Conservation (phyloP, 31 red algal species). For the Bonnemaisonia californica region DNA sequence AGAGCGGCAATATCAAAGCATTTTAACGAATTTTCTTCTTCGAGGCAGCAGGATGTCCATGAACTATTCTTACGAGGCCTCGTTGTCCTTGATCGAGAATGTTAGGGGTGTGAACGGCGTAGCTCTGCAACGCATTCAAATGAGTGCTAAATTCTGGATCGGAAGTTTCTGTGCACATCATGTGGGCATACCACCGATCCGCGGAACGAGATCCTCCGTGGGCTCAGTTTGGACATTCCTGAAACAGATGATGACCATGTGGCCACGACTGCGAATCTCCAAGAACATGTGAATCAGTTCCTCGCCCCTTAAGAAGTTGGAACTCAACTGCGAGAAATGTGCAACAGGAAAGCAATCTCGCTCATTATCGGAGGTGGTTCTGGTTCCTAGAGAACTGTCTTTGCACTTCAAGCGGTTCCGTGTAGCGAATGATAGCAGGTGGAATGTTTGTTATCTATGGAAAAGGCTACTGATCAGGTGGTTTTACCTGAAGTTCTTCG, state of each 20-base stretch:
- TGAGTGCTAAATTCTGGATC: slow-evolving; percentile 16
- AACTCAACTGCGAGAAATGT: slow-evolving; percentile 37
- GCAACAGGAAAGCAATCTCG: slow-evolving; percentile 11
- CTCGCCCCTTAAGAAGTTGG: slow-evolving; percentile 29
- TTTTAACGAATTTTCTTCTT: slow-evolving; percentile 28
- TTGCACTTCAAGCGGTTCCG: slow-evolving; percentile 40
- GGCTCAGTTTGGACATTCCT: slow-evolving; percentile 36
- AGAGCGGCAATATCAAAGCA: slow-evolving; percentile 23
- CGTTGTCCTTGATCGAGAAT: slow-evolving; percentile 20
- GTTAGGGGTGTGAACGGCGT: background rate
- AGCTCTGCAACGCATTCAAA: slow-evolving; percentile 16
- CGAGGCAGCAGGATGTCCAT: slow-evolving; percentile 39
- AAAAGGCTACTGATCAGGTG: slow-evolving; percentile 13
- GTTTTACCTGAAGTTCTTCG: background rate
- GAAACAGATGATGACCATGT: background rate
- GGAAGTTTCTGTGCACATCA: slow-evolving; percentile 3
- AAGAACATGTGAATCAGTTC: slow-evolving; percentile 4
- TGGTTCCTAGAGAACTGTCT: slow-evolving; percentile 12
- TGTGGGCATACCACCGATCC: slow-evolving; percentile 19
- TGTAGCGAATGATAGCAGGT: background rate
- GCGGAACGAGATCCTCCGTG: slow-evolving; percentile 24
- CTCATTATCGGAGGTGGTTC: background rate
- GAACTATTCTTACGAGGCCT: slow-evolving; percentile 28
- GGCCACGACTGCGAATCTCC: background rate
- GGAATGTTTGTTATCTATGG: slow-evolving; percentile 1